Evolutionary conservation across 2,329 filamentous ascomycete genomes (phyloP).

Genomic region (Stachybotrys echinatus): DNA sequence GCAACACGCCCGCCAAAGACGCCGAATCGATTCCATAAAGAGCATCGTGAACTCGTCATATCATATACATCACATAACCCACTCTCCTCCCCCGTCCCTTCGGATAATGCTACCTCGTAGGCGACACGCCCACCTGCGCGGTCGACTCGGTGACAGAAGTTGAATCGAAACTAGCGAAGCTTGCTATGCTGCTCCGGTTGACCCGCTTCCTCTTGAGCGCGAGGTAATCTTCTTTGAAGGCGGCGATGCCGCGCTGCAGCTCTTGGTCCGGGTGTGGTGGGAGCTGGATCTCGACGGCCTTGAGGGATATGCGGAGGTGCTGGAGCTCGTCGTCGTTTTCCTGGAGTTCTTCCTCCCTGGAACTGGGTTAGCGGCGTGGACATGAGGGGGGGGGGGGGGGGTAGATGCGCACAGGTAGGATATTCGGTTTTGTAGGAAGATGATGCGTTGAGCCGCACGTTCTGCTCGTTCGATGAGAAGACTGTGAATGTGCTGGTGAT

Average conservation of each 20-base stretch:
- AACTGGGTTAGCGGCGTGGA: constrained; percentile 7
- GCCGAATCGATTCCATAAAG: too few species aligned
- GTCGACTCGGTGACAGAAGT: constrained; percentile 16
- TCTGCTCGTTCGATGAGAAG: constrained; percentile 55
- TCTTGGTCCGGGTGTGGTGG: constrained; percentile 48
- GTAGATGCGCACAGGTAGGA: constrained; percentile 42
- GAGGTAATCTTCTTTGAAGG: constrained; percentile 56
- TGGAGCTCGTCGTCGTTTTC: constrained; percentile 56
- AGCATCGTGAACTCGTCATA: too few species aligned
- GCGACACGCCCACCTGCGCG: constrained; percentile 4
- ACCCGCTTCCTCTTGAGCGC: constrained; percentile 41
- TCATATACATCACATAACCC: not conserved
- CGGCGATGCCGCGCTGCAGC: constrained; percentile 52
- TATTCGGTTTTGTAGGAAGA: constrained; percentile 54
- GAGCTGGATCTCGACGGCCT: constrained; percentile 57
- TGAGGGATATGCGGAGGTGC: constrained; percentile 56
- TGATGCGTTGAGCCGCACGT: constrained; percentile 51
- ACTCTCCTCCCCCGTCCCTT: too few species aligned
- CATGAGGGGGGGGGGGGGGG: not conserved
- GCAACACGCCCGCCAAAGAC: too few species aligned
- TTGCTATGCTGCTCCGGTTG: constrained; percentile 22
- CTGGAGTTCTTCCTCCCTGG: constrained; percentile 49
- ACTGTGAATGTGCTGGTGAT: constrained; percentile 53
- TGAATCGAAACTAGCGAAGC: constrained; percentile 19
- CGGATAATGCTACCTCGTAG: not conserved